Percentiles rank a stretch among this genome's conserved stretches.
phyloP scores from a whole-genome alignment of 176 grass and related monocot species.

The Typha latifolia region DNA sequence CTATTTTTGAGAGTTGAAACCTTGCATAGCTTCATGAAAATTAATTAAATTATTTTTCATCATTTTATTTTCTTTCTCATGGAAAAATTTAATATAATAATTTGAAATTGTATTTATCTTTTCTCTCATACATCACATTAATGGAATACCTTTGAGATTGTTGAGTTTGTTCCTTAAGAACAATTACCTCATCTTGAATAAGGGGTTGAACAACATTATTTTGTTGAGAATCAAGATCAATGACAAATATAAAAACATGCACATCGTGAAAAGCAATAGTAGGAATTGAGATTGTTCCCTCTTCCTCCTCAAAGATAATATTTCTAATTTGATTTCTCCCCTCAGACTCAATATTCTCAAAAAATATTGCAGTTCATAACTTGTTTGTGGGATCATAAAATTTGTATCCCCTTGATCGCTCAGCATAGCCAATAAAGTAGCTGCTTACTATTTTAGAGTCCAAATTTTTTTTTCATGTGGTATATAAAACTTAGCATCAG shows the following conservation, averaged over 20 bases:
- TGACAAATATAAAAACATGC: neutral
- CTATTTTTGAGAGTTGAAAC: neutral
- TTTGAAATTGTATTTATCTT: neutral
- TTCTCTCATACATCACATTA: neutral
- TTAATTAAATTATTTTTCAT: neutral
- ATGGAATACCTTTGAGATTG: neutral
- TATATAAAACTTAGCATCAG: neutral
- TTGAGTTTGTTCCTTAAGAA: neutral
- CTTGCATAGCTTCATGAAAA: neutral
- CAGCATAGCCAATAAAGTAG: neutral
- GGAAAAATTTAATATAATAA: neutral
- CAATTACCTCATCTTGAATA: neutral
- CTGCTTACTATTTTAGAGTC: neutral
- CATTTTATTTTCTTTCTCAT: neutral
- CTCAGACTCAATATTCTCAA: neutral
- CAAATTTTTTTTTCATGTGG: neutral
- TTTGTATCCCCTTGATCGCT: neutral
- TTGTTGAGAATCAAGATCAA: neutral
- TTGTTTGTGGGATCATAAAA: neutral
- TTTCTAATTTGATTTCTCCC: neutral
- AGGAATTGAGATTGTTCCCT: neutral
- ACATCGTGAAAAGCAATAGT: neutral
- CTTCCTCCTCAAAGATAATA: neutral
- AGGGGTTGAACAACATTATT: neutral
- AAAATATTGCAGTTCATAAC: neutral